phyloP scores from a whole-genome alignment of 176 grass and related monocot genomes.

The Canna indica region DNA sequence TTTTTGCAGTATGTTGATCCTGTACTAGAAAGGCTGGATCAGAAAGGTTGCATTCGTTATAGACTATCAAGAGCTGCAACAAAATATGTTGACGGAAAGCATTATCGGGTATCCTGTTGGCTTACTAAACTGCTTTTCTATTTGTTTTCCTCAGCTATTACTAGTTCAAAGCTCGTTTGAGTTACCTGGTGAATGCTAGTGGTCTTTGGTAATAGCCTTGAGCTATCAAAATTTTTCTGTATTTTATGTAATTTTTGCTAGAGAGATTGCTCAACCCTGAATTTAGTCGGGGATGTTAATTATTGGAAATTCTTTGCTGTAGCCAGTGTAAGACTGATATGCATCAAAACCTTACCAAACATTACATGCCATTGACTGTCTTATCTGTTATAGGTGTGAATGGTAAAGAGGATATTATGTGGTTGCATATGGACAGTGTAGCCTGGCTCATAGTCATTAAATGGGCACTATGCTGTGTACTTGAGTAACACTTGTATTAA shows the following conservation, averaged over 20 bases:
- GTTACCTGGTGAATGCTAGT: background rate
- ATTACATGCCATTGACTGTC: background rate
- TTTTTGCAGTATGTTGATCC: slow-evolving; percentile 80
- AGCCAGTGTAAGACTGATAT: background rate
- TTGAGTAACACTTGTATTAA: background rate
- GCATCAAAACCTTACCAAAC: background rate
- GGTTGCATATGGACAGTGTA: background rate
- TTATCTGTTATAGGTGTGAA: background rate
- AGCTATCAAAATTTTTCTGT: too few species aligned
- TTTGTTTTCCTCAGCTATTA: background rate
- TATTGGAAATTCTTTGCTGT: background rate
- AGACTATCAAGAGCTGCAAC: slow-evolving; percentile 80
- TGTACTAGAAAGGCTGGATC: slow-evolving; percentile 71
- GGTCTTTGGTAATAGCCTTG: background rate
- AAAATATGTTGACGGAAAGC: slow-evolving; percentile 81
- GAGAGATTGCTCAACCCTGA: background rate
- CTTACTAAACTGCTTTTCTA: background rate
- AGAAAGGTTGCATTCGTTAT: slow-evolving; percentile 41
- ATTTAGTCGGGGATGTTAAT: background rate
- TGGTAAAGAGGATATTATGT: background rate
- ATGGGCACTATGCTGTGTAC: background rate
- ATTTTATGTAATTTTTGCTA: too few species aligned
- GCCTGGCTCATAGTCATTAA: background rate
- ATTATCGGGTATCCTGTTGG: slow-evolving; percentile 57
- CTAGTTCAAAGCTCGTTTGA: background rate